Conservation (phyloP, 2,329 filamentous ascomycete species). For the Cercospora sp. region DNA sequence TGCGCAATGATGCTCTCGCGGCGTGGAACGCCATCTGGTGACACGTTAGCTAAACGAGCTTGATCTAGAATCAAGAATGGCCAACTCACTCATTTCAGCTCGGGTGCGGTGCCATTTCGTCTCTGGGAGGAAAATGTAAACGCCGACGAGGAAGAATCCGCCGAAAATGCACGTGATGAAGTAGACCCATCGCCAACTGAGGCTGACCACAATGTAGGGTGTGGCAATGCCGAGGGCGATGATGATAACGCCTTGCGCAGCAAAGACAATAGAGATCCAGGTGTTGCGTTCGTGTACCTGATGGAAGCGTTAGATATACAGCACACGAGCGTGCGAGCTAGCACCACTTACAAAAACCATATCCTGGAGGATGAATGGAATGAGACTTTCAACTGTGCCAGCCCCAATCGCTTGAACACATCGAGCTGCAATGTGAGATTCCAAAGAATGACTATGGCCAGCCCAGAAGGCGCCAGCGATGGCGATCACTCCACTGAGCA, state of each 20-base stretch:
- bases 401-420: conserved; percentile 36
- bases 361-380: conserved; percentile 37
- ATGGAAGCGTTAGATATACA: not conserved
- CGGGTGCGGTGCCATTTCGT: conserved; percentile 33
- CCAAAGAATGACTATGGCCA: conserved; percentile 30
- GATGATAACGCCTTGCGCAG: conserved; percentile 35
- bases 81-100: conserved; percentile 30
- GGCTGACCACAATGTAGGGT: conserved; percentile 34
- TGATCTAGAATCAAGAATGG: not conserved
- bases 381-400: conserved; percentile 37
- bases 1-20: conserved; percentile 18
- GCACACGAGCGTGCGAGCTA: not conserved
- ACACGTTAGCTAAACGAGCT: not conserved
- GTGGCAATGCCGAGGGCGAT: conserved; percentile 34
- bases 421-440: conserved; percentile 33
- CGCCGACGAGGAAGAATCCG: conserved; percentile 30
- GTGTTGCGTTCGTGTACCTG: conserved; percentile 36
- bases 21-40: conserved; percentile 23
- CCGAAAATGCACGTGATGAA: conserved; percentile 32
- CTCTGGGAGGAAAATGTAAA: conserved; percentile 34
- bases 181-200: conserved; percentile 37
- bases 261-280: conserved; percentile 34
- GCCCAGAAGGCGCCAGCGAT: conserved; percentile 35
- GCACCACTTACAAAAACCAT: conserved; percentile 27
- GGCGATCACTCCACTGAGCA: conserved; percentile 32